A percentile compares a stretch with the other conserved stretches of the same genome.
Evolutionary conservation across 768 basidiomycete genomes (phyloP).

Genomic region (Rhodosporidiobolus odoratus): DNA sequence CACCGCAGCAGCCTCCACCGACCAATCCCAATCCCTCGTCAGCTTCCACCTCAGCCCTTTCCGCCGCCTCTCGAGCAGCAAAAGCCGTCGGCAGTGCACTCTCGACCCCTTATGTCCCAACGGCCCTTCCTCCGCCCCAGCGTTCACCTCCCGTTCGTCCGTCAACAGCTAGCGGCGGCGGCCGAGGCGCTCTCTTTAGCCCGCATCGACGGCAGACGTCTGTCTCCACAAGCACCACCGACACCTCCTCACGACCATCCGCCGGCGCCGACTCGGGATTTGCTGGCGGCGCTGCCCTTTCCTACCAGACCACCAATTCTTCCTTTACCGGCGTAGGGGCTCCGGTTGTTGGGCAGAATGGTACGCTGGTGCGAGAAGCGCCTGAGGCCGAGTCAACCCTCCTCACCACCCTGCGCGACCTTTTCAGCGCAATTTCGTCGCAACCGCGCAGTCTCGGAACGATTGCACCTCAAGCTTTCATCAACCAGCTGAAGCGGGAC

Average conservation of each 20-base stretch:
- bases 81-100: conserved; percentile 12
- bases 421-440: conserved; percentile 75
- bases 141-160: neutral
- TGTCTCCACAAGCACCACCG: conserved; percentile 1
- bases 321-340: conserved; percentile 35
- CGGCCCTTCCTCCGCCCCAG: neutral
- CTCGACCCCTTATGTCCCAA: neutral
- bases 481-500: conserved; percentile 85
- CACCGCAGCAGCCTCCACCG: conserved; percentile 5
- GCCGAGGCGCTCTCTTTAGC: conserved; percentile 19
- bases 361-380: conserved; percentile 28
- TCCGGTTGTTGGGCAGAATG: conserved; percentile 57
- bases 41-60: conserved; percentile 52
- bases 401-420: conserved; percentile 85
- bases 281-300: conserved; percentile 24
- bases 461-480: conserved; percentile 80
- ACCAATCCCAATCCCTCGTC: conserved; percentile 46
- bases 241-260: conserved; percentile 1
- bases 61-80: neutral
- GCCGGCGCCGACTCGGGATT: neutral
- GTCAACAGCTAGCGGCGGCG: neutral
- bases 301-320: conserved; percentile 19
- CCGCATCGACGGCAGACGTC: conserved; percentile 16
- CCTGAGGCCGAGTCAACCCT: conserved; percentile 54
- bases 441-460: conserved; percentile 76